Evolutionary conservation across 805 yeast species (phyloP).

Genomic region (Ogataea pini): DNA sequence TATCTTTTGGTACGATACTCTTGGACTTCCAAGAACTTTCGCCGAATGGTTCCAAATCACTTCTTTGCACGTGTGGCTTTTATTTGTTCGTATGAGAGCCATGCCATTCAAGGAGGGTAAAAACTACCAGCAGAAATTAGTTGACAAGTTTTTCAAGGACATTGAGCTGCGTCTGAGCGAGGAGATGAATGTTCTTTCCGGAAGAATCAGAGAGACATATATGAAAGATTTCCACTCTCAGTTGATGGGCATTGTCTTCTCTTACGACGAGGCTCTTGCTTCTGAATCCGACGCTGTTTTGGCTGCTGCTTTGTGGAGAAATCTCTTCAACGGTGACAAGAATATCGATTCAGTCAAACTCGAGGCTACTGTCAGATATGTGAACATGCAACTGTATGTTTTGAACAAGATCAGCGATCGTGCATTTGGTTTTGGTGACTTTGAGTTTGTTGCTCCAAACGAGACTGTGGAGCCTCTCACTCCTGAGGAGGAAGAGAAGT

Average conservation of each 20-base stretch:
- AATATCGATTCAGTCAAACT: conserved; percentile 79
- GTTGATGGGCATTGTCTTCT: conserved; percentile 81
- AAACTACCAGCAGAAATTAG: conserved; percentile 87
- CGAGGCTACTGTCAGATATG: conserved; percentile 87
- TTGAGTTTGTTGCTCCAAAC: conserved; percentile 80
- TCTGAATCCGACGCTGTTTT: conserved; percentile 70
- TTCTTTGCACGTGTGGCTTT: conserved; percentile 87
- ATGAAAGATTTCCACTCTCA: conserved; percentile 89
- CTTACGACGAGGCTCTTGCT: conserved; percentile 89
- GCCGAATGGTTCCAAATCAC: conserved; percentile 97
- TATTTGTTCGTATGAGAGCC: conserved; percentile 93
- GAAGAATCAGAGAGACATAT: conserved; percentile 80
- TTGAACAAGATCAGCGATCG: conserved; percentile 83
- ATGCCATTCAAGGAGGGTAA: conserved; percentile 88
- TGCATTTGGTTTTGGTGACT: conserved; percentile 90
- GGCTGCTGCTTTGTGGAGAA: conserved; percentile 86
- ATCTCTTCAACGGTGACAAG: conserved; percentile 81
- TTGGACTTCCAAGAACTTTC: conserved; percentile 81
- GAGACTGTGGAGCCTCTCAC: conserved; percentile 74
- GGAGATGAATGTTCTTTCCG: conserved; percentile 81
- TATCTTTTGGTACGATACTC: conserved; percentile 78
- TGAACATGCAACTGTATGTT: conserved; percentile 86
- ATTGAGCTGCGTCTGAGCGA: conserved; percentile 83
- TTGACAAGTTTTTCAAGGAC: conserved; percentile 86
- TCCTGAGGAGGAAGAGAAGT: conserved; percentile 57